A percentile compares a stretch with the other conserved stretches of the same genome.
Evolutionary conservation across 2,329 filamentous ascomycete species (phyloP).

Genomic region (Seiridium unicorne): DNA sequence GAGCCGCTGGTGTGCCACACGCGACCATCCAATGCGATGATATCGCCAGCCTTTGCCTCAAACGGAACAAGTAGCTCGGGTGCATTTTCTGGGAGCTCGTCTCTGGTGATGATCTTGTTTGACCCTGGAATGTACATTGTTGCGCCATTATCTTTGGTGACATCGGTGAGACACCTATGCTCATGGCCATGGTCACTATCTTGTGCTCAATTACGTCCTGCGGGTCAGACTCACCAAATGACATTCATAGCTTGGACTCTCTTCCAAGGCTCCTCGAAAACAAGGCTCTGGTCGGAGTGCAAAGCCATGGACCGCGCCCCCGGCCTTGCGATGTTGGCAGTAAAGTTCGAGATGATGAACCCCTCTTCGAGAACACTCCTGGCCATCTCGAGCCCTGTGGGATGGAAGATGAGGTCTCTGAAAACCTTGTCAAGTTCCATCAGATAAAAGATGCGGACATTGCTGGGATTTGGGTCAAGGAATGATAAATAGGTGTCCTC

Average conservation of each 20-base stretch:
- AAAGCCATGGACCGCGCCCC: constrained; percentile 28
- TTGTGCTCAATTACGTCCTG: no score
- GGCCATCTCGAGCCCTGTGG: constrained; percentile 24
- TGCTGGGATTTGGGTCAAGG: constrained; percentile 26
- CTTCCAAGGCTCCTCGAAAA: constrained; percentile 30
- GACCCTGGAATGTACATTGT: constrained; percentile 18
- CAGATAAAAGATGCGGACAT: constrained; percentile 30
- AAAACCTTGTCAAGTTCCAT: constrained; percentile 27
- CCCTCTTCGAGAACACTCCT: constrained; percentile 24
- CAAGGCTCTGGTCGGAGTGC: constrained; percentile 31
- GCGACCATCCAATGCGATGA: constrained; percentile 30
- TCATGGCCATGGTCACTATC: no score
- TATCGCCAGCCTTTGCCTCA: constrained; percentile 28
- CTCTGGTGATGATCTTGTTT: constrained; percentile 10
- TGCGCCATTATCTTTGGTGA: constrained; percentile 26
- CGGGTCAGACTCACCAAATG: constrained; percentile 21
- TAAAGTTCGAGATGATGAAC: constrained; percentile 33
- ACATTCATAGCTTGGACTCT: constrained; percentile 18
- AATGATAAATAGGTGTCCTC: constrained; percentile 20
- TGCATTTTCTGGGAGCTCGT: constrained; percentile 20
- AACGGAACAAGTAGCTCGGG: constrained; percentile 25
- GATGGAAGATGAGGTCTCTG: constrained; percentile 17
- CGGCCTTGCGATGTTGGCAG: constrained; percentile 32
- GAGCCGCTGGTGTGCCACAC: constrained; percentile 32
- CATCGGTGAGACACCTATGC: constrained; percentile 24